Evolutionary conservation across 2,329 filamentous ascomycete genomes (phyloP), one percentile per base, ranked within the genome.

Genomic region (Mycosphaerelloides madeirae): DNA sequence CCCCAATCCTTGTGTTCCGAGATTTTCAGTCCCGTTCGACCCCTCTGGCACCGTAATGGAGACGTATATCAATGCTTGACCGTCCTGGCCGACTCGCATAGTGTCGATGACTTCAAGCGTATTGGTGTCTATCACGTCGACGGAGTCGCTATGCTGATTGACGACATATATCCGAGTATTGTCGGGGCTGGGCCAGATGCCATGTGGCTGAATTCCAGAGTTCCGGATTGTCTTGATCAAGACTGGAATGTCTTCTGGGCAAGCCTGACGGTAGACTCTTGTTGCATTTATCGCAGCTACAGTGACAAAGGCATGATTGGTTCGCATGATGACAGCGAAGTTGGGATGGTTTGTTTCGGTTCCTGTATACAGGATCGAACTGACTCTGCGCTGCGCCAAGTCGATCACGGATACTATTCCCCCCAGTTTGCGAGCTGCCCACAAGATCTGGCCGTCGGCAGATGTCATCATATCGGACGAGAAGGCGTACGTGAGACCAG

Each of bases 381-480:
- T 16, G 29, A 44, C 42, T 29, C 28, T 39, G 4, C 29, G 5
- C 7, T 16, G n/a, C 4, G 25, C 31, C 6, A 40, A 14, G 16
- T 46, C 37, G 18, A 46, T 41, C 5, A 46, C 43, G 5, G 31
- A 36, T 9, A 41, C 37, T 25, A 36, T 19, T 18, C 43, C 43
- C 22, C 31, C 29, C 29, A 46, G 31, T 28, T 46, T 46, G 25
- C 41, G 43, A 11, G 43, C 43, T 8, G 43, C 37, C 43, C 43
- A 41, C 3, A 46, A 18, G 15, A 18, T 28, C 13, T 18, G 25
- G 11, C 43, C 37, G 15, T 46, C 31, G 3, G 43, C 43, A 5
- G 43, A 46, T 3, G 41, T 28, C 43, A 46, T 46, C 43, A 46
- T 46, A 29, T 46, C 43, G 2, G 31, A 41, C 2, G 31, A 36